These are phyloP conservation scores for Podospora anserina DNA, from an alignment of 495 filamentous ascomycete genomes.

Conservation along the genomic window DNA sequence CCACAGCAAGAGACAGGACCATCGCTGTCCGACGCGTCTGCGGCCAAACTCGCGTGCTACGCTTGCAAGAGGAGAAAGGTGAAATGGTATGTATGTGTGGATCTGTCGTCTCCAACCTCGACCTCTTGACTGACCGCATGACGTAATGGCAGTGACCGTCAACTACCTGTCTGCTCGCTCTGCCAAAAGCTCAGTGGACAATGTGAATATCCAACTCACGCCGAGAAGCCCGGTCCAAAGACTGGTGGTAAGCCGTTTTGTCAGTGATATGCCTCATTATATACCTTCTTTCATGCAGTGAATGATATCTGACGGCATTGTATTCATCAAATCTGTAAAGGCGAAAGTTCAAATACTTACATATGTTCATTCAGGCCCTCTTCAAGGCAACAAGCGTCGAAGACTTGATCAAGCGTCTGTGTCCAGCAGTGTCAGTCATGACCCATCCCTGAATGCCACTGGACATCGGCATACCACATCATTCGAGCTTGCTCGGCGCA, in stretches of 20 bases:
- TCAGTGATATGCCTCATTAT: not conserved
- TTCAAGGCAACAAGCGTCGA: not conserved
- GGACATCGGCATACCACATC: not conserved
- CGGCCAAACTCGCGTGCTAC: slow-evolving; percentile 14
- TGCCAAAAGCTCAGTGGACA: slow-evolving; percentile 10
- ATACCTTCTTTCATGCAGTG: no score
- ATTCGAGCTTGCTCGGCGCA: slow-evolving; percentile 7
- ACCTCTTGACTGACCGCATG: not conserved
- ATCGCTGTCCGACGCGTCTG: slow-evolving; percentile 1
- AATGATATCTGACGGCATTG: no score
- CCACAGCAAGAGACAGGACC: not conserved
- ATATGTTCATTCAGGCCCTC: not conserved
- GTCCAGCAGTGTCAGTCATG: not conserved
- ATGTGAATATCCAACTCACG: slow-evolving; percentile 21
- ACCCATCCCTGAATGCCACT: not conserved
- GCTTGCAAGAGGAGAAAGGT: slow-evolving; percentile 23
- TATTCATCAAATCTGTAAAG: not conserved
- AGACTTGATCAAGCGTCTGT: not conserved
- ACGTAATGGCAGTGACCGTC: slow-evolving; percentile 14
- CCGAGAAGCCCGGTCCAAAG: slow-evolving; percentile 33
- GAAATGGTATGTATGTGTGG: slow-evolving; percentile 25
- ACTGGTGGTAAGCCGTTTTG: slow-evolving; percentile 22
- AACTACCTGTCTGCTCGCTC: slow-evolving; percentile 16
- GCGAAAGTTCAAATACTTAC: not conserved
- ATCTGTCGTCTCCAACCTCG: not conserved